A percentile compares a stretch with the other conserved stretches of the same genome.
Conservation (phyloP, 2,329 filamentous ascomycete species). For the Lachnellula suecica region DNA sequence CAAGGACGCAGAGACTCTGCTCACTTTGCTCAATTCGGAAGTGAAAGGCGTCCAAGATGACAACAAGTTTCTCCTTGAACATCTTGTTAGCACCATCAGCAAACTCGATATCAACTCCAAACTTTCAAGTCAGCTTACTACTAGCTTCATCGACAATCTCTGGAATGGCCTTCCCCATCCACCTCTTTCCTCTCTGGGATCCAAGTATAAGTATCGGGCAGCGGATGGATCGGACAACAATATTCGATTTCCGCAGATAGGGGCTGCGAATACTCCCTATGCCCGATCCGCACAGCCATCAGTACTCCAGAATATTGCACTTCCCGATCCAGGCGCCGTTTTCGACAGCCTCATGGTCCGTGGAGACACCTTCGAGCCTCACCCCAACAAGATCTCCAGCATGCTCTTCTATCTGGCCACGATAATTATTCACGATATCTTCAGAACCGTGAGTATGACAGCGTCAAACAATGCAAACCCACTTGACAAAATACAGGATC, state of each 20-base stretch:
- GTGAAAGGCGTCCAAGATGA: slow-evolving; percentile 67
- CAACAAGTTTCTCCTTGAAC: slow-evolving; percentile 76
- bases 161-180: slow-evolving; percentile 75
- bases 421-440: slow-evolving; percentile 66
- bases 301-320: slow-evolving; percentile 58
- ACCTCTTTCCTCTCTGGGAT: slow-evolving; percentile 62
- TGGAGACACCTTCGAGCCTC: slow-evolving; percentile 53
- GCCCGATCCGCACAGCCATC: slow-evolving; percentile 62
- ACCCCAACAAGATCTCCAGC: slow-evolving; percentile 71
- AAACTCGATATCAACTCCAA: slow-evolving; percentile 29
- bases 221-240: slow-evolving; percentile 73
- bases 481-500: slow-evolving; percentile 37
- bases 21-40: slow-evolving; percentile 60
- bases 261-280: slow-evolving; percentile 67
- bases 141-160: slow-evolving; percentile 65
- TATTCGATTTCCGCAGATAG: slow-evolving; percentile 62
- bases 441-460: slow-evolving; percentile 49
- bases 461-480: background rate
- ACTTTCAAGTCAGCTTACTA: slow-evolving; percentile 50
- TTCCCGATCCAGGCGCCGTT: slow-evolving; percentile 62
- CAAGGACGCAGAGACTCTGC: slow-evolving; percentile 55
- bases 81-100: slow-evolving; percentile 50
- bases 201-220: slow-evolving; percentile 63
- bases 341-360: slow-evolving; percentile 62
- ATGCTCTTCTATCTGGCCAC: slow-evolving; percentile 75